Evolutionary conservation across 129 eudicot genomes (phyloP), one percentile per base, ranked within the genome.

Genomic region (Calendula officinalis): DNA sequence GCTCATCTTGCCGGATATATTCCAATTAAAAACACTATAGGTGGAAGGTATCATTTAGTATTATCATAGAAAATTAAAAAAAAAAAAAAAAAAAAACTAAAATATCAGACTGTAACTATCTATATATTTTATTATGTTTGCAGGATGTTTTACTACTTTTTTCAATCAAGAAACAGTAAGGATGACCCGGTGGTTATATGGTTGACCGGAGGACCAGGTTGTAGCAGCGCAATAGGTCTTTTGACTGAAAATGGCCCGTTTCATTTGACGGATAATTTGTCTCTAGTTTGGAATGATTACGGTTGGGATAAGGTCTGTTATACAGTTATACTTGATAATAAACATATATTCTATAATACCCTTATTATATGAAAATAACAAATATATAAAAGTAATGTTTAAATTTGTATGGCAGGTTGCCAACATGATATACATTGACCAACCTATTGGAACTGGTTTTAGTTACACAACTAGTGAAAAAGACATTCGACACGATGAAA

Each of bases 401-500:
- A 3, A 40, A 47, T 5, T 59, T 50, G 42, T 58, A 39, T 74
- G 61, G 60, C 64, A 88, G 96, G 83, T 75, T 17, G 81, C 96
- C 11, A 89, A 82, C 73, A 68, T 90, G 13, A 77, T 90, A 57
- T 90, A 81, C 47, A 84, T 86, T 2, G 97, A 90, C 16, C 95
- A 90, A 49, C 97, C 97, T n/a, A 83, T 73, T 56, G 95, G 95
- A 69, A 90, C 97, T 15, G 97, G 95, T 60, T 86, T 90, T 37
- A 90, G 95, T 73, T 81, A 86, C 50, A 83, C 75, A 50, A 71
- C 86, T 17, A 78, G 77, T 72, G 74, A 66, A 6, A 46, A 63
- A 39, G 97, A 86, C 51, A 62, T 86, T 64, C 80, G 88, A 50
- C 89, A 86, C 59, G 56, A 82, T 46, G 95, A 90, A 75, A 72